These are phyloP conservation scores for Herpetospermum pedunculosum DNA, from an alignment of 306 rosid species.

Conservation along the genomic window DNA sequence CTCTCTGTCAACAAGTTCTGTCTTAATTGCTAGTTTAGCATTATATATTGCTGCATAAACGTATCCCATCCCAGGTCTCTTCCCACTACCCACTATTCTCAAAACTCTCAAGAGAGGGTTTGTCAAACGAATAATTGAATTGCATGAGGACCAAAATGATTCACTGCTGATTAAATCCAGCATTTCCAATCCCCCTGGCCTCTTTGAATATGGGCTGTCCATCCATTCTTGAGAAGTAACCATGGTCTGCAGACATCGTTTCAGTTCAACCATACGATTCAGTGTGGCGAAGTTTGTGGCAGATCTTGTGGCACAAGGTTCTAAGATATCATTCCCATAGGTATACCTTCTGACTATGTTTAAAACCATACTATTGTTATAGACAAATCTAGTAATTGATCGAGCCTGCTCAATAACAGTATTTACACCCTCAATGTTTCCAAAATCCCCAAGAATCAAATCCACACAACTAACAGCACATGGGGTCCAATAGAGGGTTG, in stretches of 20 bases:
- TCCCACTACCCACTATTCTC: slow-evolving; percentile 53
- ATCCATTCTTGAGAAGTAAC: slow-evolving; percentile 86
- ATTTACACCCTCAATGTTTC: slow-evolving; percentile 62
- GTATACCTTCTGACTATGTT: slow-evolving; percentile 71
- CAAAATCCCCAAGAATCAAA: slow-evolving; percentile 62
- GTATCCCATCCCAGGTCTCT: slow-evolving; percentile 81
- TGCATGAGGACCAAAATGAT: slow-evolving; percentile 84
- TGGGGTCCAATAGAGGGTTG: slow-evolving; percentile 72
- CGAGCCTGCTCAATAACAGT: slow-evolving; percentile 59
- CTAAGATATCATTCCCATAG: slow-evolving; percentile 63
- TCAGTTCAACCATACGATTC: slow-evolving; percentile 72
- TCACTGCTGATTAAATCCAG: slow-evolving; percentile 53
- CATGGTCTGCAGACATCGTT: slow-evolving; percentile 69
- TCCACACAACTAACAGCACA: slow-evolving; percentile 56
- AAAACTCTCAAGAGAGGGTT: slow-evolving; percentile 58
- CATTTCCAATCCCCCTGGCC: slow-evolving; percentile 70
- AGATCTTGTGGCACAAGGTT: slow-evolving; percentile 42
- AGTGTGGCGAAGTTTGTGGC: slow-evolving; percentile 57
- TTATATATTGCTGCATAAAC: slow-evolving; percentile 71
- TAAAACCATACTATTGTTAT: slow-evolving; percentile 54
- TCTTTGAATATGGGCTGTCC: slow-evolving; percentile 68
- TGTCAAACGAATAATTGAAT: slow-evolving; percentile 48
- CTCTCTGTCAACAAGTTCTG: slow-evolving; percentile 56
- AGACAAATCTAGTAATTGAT: slow-evolving; percentile 69
- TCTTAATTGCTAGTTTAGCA: slow-evolving; percentile 74